Conservation (phyloP, 768 basidiomycete genomes). For the Macrolepiota dolichaula region DNA sequence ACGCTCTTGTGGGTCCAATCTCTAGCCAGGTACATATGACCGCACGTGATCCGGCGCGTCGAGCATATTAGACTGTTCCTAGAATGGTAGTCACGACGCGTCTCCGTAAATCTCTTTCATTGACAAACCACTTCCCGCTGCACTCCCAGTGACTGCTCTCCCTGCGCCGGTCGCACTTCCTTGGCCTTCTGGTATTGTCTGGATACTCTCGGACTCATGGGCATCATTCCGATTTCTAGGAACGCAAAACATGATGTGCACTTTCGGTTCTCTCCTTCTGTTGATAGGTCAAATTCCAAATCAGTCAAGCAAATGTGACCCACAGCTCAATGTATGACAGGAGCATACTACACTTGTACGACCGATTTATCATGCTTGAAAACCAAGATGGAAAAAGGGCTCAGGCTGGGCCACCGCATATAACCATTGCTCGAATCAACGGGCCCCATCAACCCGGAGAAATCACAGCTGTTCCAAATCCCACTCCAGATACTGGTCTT, state of each 20-base stretch:
- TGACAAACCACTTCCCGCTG: not conserved
- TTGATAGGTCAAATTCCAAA: not conserved
- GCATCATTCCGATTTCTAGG: not conserved
- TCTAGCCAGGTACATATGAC: conserved; percentile 12
- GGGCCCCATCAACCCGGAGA: not conserved
- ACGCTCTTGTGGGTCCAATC: not conserved
- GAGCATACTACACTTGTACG: not conserved
- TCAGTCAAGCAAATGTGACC: not conserved
- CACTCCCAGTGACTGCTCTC: not conserved
- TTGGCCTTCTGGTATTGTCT: not conserved
- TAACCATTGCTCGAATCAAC: conserved; percentile 12
- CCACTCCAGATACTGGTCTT: conserved; percentile 43
- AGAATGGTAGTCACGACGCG: not conserved
- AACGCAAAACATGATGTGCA: not conserved
- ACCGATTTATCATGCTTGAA: not conserved
- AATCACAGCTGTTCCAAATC: not conserved
- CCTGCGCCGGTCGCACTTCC: conserved; percentile 3
- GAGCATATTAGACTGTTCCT: not conserved
- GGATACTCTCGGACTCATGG: not conserved
- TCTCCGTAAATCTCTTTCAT: not conserved
- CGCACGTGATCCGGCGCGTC: conserved; percentile 9
- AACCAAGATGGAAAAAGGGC: not conserved
- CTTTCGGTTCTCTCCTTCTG: not conserved
- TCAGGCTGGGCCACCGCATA: not conserved
- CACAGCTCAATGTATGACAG: not conserved